Base-by-base conservation (phyloP, 257 asterid species). In the Salvia hispanica region DNA sequence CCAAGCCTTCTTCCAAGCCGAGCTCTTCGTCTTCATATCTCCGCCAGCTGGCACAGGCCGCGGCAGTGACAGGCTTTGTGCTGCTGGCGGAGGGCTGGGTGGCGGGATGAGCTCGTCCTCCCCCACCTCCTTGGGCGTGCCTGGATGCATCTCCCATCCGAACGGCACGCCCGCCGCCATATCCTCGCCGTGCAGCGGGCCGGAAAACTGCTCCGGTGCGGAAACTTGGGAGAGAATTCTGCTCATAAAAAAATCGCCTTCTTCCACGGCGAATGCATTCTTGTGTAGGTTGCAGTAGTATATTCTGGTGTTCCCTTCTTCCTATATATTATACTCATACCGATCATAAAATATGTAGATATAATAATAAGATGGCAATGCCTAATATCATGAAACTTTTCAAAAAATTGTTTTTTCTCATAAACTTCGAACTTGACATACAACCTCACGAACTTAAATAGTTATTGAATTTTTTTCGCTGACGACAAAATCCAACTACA, bases 251-350 rank as follows among this genome's bases (percentile, higher is more conserved):
- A 83, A 56, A n/a, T 75, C 77, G 10, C 78, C 86, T 55, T 72
- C 74, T 51, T 85, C 84, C 11, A 77, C 71, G 4, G 84, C 78
- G 52, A 80, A 81, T 10, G 76, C 87, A 48, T 72, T 71, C 65
- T 81, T 78, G 80, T 86, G 86, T 6, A 74, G 65, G 51, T 80
- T 64, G 81, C 90, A 83, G 45, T 86, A 76, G 39, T 69, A 76
- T 31, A 79, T 72, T 63, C 62, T 81, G 7, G 73, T 76, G 55
- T 57, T 66, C 39, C 84, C 90, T 77, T 82, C 85, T 53, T 81
- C 90, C 92, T 86, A 13, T 40, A 7, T 6, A 8, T 8, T 13
- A 9, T 1, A 51, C 25, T 6, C 18, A 13, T n/a, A 46, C 2
- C 2, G 6, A 12, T n/a, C 52, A 46, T 13, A 4, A 46, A n/a